These are phyloP conservation scores for Dactylonectria estremocensis DNA, from an alignment of 2,329 filamentous ascomycete genomes.

Conservation along the genomic window DNA sequence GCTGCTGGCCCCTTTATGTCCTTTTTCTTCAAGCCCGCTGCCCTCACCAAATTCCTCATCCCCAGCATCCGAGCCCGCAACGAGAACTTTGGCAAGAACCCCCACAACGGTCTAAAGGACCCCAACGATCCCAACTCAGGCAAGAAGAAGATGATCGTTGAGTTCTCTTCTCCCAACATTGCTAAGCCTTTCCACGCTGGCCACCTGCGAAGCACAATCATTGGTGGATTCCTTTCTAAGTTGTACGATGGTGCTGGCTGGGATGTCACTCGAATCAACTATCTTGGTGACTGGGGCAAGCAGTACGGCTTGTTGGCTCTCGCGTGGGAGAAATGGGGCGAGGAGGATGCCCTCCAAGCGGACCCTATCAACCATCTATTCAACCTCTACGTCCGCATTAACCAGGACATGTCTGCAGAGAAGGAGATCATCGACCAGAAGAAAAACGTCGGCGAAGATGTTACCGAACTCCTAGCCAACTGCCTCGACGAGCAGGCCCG, in stretches of 20 bases:
- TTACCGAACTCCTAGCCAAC: conserved; percentile 63
- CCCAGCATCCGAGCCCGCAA: conserved; percentile 78
- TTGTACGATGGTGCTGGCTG: conserved; percentile 80
- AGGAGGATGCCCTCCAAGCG: conserved; percentile 77
- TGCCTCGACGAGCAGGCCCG: conserved; percentile 82
- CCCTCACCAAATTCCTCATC: conserved; percentile 76
- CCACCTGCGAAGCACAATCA: conserved; percentile 84
- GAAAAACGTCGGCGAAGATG: conserved; percentile 68
- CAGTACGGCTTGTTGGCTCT: conserved; percentile 65
- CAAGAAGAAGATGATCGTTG: conserved; percentile 79
- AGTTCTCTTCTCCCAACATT: conserved; percentile 90
- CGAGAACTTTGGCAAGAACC: conserved; percentile 67
- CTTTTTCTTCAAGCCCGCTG: conserved; percentile 84
- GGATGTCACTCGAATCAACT: conserved; percentile 81
- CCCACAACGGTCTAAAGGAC: conserved; percentile 72
- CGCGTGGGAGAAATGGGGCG: conserved; percentile 82
- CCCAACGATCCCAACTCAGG: conserved; percentile 72
- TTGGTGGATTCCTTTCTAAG: conserved; percentile 83
- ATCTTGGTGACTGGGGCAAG: conserved; percentile 51
- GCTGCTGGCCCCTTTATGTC: conserved; percentile 79
- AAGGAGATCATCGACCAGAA: conserved; percentile 75
- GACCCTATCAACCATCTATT: conserved; percentile 89
- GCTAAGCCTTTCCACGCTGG: conserved; percentile 88
- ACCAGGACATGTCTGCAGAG: conserved; percentile 75
- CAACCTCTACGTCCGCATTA: conserved; percentile 86